Evolutionary conservation across 129 eudicot species (phyloP), one percentile per base, ranked within the genome.

Genomic region (Mikania micrantha): DNA sequence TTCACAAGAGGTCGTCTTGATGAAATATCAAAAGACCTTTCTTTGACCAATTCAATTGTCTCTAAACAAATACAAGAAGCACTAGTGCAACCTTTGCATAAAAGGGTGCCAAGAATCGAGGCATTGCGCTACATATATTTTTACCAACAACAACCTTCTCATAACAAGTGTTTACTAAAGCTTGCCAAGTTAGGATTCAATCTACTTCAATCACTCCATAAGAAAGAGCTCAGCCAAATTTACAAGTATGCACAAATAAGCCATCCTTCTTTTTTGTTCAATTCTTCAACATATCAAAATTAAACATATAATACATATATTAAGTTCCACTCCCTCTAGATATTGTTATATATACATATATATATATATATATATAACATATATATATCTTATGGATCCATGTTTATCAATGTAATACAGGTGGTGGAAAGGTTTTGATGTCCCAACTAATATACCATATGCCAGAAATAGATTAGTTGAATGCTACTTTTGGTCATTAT

Each of bases 51-150:
- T n/a, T 60, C 65, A 31, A 3, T 32, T 2, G 63, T 79, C 4
- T 29, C 36, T 21, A 53, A 56, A 21, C 70, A 78, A 71, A 76
- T 84, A 0, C 22, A 17, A 0, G 74, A 67, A 57, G 81, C 81
- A 0, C 44, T 81, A 15, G 50, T 28, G 39, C 77, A 62, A 36
- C 53, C 79, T 9, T 15, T 74, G 12, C 79, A 71, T 5, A 36
- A 31, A 35, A 73, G 86, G n/a, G 9, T 74, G 15, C 74, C 71
- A n/a, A 71, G 84, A 1, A 1, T 81, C 0, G 82, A 78, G 60
- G 69, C 79, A 6, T 34, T 73, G 2, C 35, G 47, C 20, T 85
- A 41, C 80, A 78, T 85, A 0, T 64, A 78, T 8, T 4, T 72
- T 9, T 85, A 85, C 40, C 7, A 74, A 57, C 71, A 85, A 19